Evolutionary conservation across 768 basidiomycete genomes (phyloP), one percentile per base, ranked within the genome.

Genomic region (Chalciporus sphaerocephalus): DNA sequence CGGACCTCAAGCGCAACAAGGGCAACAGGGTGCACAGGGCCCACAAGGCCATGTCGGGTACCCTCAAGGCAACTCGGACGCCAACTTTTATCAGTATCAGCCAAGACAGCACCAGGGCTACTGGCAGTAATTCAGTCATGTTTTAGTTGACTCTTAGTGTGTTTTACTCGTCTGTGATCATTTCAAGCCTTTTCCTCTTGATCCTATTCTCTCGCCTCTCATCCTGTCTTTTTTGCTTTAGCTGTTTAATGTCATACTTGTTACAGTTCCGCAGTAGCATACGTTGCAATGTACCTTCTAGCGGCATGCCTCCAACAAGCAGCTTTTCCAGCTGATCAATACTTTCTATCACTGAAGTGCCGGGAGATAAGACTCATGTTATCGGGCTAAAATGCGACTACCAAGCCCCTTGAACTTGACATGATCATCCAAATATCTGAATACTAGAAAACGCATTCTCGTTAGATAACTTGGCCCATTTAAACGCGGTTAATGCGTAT

Each of bases 31-130:
- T 6, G 44, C 54, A 16, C 62, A 64, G 32, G 62, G 53, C 3
- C 62, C 62, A 18, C 62, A 65, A 39, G 74, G 69, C 0, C 77
- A 75, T 54, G 74, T 71, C 7, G 74, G 74, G 2, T 79, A 78
- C 46, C 74, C 75, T 34, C 65, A 66, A 56, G 79, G 77, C 34
- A 78, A 72, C 39, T 81, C 74, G 40, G 84, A 87, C 37, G 80
- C 70, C 12, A 75, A 69, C 55, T 89, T 86, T 61, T 88, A 89
- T 61, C 77, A 79, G 52, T 87, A 87, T 61, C 85, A 83, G 62
- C 73, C 74, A 18, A 71, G 81, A 60, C 82, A 78, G 59, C 79
- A 78, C 57, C 78, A 83, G 65, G 81, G 73, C 62, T 76, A 76
- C 57, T 74, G 74, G 72, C 71, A 74, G 63, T 73, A 44, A 55